Base-by-base conservation (phyloP, 345 rosid species). In the Leavenworthia alabamica region DNA sequence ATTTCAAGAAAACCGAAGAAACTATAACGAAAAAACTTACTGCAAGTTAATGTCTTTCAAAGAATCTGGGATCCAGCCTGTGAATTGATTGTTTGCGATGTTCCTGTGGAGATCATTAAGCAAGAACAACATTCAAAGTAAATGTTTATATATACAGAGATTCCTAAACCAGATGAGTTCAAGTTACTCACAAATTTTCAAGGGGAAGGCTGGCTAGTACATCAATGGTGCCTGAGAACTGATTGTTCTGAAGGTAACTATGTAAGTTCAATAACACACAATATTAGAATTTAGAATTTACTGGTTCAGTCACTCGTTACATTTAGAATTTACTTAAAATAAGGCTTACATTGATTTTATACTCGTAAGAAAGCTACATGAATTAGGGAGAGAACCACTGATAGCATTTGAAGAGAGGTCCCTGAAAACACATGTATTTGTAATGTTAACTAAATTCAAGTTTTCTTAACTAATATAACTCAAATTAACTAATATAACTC, bases 221-320 rank as follows among this genome's bases (percentile, higher is more conserved):
- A 78, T 86, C 77, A 41, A 90, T 82, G 71, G 86, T 77, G 67
- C 99, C 99, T 4, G 93, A 63, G 67, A 94, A 83, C 69, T 90
- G 96, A 75, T 94, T 94, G 79, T 82, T 80, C 77, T 94, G 93
- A 82, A 94, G 78, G 73, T 81, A 79, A 82, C 99, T 93, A 73
- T 61, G 53, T n/a, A 33, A 40, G 35, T 73, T 62, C 33, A 47
- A 62, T 16, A 56, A 71, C n/a, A 54, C 16, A 55, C n/a, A 51
- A 28, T 40, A 23, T n/a, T n/a, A n/a, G n/a, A n/a, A n/a, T n/a
- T 70, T 15, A 75, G 60, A 20, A 53, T 22, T 11, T 48, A 27
- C 60, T 22, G 64, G 23, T 51, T 46, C 50, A 50, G 22, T 42
- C 7, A 8, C 40, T 45, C 22, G 26, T n/a, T 46, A 27, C 40